phyloP scores from a whole-genome alignment of 2,329 filamentous ascomycete species.

The Cladobotryum protrusum region DNA sequence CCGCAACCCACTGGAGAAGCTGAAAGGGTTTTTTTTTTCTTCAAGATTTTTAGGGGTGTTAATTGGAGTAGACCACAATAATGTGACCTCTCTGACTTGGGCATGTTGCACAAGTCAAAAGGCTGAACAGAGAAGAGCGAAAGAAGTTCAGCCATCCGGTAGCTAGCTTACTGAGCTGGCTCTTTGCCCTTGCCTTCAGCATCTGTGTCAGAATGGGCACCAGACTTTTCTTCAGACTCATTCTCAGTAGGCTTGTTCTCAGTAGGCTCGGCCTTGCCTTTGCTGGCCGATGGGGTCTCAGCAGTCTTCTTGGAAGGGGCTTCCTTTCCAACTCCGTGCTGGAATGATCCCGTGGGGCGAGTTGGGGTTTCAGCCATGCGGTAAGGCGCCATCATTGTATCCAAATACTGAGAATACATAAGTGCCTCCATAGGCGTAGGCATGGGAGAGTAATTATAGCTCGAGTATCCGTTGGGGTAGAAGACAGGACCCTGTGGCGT shows the following conservation, averaged over 20 bases:
- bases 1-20: too few relatives aligned
- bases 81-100: too few relatives aligned
- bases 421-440: conserved; percentile 5
- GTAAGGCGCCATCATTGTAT: conserved; percentile 17
- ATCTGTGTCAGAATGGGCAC: background rate
- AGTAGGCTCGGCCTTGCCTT: background rate
- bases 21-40: background rate
- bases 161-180: background rate
- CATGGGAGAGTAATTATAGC: conserved; percentile 7
- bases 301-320: background rate
- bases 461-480: conserved; percentile 1
- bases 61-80: background rate
- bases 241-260: background rate
- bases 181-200: conserved; percentile 3
- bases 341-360: background rate
- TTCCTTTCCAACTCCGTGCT: background rate
- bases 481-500: background rate
- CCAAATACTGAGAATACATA: conserved; percentile 12
- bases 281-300: background rate
- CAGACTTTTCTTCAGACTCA: background rate
- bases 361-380: conserved; percentile 4
- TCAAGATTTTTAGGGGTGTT: background rate
- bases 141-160: background rate
- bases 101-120: background rate
- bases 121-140: background rate